These are phyloP conservation scores for Bruguiera gymnorhiza DNA, from an alignment of 345 rosid genomes.

Conservation along the genomic window DNA sequence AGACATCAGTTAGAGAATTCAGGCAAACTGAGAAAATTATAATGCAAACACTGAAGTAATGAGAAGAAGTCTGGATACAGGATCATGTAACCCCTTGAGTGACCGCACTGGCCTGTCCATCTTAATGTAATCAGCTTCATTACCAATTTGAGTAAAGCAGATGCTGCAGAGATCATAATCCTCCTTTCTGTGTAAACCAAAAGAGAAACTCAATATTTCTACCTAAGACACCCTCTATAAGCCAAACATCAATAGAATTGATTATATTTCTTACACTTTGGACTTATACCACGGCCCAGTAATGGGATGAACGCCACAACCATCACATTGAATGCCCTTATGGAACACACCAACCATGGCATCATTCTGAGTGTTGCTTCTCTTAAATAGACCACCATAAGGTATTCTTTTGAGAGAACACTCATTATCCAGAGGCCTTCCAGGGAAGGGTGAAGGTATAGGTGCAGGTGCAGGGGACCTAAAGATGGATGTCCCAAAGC, in stretches of 20 bases:
- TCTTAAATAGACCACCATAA: conserved; percentile 27
- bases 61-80: conserved; percentile 31
- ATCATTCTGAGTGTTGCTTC: conserved; percentile 27
- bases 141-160: conserved; percentile 74
- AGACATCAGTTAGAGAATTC: neutral
- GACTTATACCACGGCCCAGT: conserved; percentile 85
- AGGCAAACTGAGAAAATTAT: neutral
- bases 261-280: conserved; percentile 59
- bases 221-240: too few species aligned
- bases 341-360: conserved; percentile 53
- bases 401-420: conserved; percentile 57
- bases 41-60: neutral
- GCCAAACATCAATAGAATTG: neutral
- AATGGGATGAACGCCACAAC: conserved; percentile 87
- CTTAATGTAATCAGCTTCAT: conserved; percentile 55
- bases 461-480: too few species aligned
- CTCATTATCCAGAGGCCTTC: conserved; percentile 8
- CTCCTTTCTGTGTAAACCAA: conserved; percentile 48
- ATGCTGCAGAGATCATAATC: conserved; percentile 86
- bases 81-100: conserved; percentile 32
- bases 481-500: too few species aligned
- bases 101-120: conserved; percentile 59
- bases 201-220: neutral
- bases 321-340: conserved; percentile 81
- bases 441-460: neutral